phyloP scores from a whole-genome alignment of 2,329 filamentous ascomycete genomes.

The Fonsecaea erecta region DNA sequence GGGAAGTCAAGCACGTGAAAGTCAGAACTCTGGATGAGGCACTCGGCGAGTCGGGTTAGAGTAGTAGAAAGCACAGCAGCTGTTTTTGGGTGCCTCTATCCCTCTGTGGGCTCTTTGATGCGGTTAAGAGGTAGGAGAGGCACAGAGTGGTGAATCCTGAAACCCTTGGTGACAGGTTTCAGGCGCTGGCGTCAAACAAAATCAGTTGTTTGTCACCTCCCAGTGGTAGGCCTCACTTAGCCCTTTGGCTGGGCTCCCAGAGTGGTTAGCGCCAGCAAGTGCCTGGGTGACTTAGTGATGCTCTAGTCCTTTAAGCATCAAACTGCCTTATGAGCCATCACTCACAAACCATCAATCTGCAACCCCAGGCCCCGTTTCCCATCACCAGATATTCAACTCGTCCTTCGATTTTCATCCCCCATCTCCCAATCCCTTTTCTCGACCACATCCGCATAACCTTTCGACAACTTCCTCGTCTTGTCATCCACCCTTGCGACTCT shows the following conservation, averaged over 20 bases:
- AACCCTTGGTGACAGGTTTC: background rate
- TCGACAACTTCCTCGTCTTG: constrained; percentile 41
- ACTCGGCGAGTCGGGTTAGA: too few species aligned
- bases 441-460: constrained; percentile 55
- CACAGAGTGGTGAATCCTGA: constrained; percentile 1
- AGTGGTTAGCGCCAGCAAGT: constrained; percentile 5
- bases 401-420: constrained; percentile 35
- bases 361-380: constrained; percentile 25
- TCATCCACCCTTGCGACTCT: constrained; percentile 28
- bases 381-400: constrained; percentile 32
- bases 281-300: constrained; percentile 10
- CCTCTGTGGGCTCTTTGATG: too few species aligned
- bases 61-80: too few species aligned
- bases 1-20: background rate
- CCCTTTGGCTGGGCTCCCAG: background rate
- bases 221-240: background rate
- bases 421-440: constrained; percentile 25
- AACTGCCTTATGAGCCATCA: constrained; percentile 3
- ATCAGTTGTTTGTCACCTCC: constrained; percentile 6
- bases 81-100: too few species aligned
- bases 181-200: constrained; percentile 9
- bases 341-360: constrained; percentile 19
- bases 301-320: constrained; percentile 6
- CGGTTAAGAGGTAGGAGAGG: background rate
- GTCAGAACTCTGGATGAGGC: too few species aligned